Base-by-base conservation (phyloP, 495 filamentous ascomycete genomes). In the Hypoxylon rickii region DNA sequence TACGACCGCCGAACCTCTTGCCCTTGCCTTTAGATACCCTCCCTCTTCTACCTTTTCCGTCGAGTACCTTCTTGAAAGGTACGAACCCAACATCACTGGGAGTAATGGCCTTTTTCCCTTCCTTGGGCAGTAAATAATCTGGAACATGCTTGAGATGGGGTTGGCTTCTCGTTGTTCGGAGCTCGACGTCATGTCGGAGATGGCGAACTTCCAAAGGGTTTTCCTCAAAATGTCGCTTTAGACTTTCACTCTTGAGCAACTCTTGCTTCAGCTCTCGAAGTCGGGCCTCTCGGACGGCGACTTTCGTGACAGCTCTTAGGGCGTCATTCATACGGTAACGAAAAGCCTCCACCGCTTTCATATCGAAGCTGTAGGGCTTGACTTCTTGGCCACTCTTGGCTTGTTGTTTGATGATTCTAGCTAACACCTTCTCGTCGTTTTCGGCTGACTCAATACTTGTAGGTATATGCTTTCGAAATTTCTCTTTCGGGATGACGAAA, bases 191-290 rank as follows among this genome's bases (percentile, higher is more conserved):
- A 66, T 99, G 94, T 20, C 94, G 80, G 44, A 99, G 77, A 67
- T 94, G 89, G 16, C 86, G 80, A 34, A 97, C 73, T 65, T 97
- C 92, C 6, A 85, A 84, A 0, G 94, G 94, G 69, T 97, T 97
- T 72, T 99, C 94, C 66, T 97, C 94, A 65, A 97, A 97, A 74
- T 96, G 90, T 51, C 94, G 80, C 72, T 92, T 92, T 48, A 98
- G 73, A 66, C 95, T 96, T 69, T 97, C 92, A 61, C 86, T 91
- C 70, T 92, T 91, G 52, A 97, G 75, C 21, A 99, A 77, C 67
- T 97, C 95, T 67, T 92, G 85, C 15, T 88, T 80, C 45, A 99
- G 80, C 68, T 99, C 94, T 32, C 86, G 83, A 1, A 88, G 87
- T 32, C 94, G 83, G 3, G 94, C 95, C 75, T 97, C 94, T 34